Base-by-base conservation (phyloP, 192 early-diverging fungal species). In the Entrophospora sp. region DNA sequence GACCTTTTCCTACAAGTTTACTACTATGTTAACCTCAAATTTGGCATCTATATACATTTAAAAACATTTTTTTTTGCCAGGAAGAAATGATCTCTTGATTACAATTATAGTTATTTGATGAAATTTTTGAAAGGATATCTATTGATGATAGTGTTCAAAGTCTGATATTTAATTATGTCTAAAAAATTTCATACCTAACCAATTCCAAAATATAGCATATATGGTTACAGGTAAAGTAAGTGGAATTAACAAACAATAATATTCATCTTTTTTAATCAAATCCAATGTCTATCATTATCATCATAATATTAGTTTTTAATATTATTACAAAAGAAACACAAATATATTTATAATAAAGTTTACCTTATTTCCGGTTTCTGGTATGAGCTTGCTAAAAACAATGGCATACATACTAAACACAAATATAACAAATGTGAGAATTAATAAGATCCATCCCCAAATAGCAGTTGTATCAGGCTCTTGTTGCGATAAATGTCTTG, bases 181-280 rank as follows among this genome's bases (percentile, higher is more conserved):
- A 69, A 93, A 95, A 56, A 91, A 86, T 76, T 97, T 95, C 86
- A 95, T 89, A 13, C 95, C 93, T 31, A 97, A 79, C 95, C 95
- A 97, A 76, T 94, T 97, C 79, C 89, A 90, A 32, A 94, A 78
- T 27, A 91, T 80, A 63, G 87, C 86, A 68, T 89, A 84, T 4
- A 88, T 73, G 35, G 83, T 83, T 20, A 89, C 88, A 27, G 89
- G 82, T 5, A 84, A 81, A 1, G 92, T 86, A 22, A 92, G 75
- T 12, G 93, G 95, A 31, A 94, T 67, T 20, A 97, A 74, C 53
- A 88, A 78, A 40, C 88, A 88, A 72, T 92, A 97, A 72, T 95
- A 91, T 28, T 79, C 73, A 70, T 91, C 88, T 42, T 85, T 74
- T 63, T 86, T 88, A 30, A 92, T 82, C 55, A 82, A 81, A 68